Percentiles rank a stretch among this genome's conserved stretches.
phyloP scores from a whole-genome alignment of 805 yeast species.

The Sugiyamaella smithiae region DNA sequence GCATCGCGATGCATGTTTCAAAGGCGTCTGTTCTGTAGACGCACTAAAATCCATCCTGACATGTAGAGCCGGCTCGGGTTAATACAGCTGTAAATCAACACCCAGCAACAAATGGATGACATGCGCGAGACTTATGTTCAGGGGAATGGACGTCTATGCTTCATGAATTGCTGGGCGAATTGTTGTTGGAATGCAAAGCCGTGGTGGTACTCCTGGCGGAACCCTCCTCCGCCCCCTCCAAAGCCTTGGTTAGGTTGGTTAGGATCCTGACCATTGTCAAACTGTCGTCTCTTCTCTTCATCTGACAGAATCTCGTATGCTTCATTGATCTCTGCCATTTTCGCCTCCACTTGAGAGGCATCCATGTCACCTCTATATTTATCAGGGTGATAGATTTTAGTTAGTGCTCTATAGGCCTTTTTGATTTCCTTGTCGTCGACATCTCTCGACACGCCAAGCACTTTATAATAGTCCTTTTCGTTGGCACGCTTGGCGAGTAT shows the following conservation, averaged over 20 bases:
- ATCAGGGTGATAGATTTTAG: constrained; percentile 88
- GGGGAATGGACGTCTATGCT: constrained; percentile 3
- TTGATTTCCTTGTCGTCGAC: constrained; percentile 74
- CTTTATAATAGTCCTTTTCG: constrained; percentile 73
- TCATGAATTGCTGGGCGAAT: constrained; percentile 14
- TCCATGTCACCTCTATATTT: constrained; percentile 71
- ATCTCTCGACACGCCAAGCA: constrained; percentile 60
- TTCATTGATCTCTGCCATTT: constrained; percentile 89
- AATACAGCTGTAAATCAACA: too few relatives aligned
- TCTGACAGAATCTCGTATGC: constrained; percentile 85
- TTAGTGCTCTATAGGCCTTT: constrained; percentile 73
- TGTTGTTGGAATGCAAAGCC: constrained; percentile 17
- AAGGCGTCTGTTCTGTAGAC: too few relatives aligned
- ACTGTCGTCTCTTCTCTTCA: constrained; percentile 58
- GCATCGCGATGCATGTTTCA: too few relatives aligned
- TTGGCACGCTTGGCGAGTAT: constrained; percentile 32
- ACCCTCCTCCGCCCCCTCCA: constrained; percentile 8
- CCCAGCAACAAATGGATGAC: too few relatives aligned
- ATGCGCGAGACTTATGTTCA: constrained; percentile 1
- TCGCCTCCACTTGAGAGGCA: constrained; percentile 67
- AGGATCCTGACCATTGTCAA: constrained; percentile 53
- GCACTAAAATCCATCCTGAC: too few relatives aligned
- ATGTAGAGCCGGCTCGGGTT: too few relatives aligned
- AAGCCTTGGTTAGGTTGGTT: constrained; percentile 26
- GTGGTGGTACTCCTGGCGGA: constrained; percentile 11